Percentiles rank a stretch among this genome's conserved stretches.
Evolutionary conservation across 805 yeast genomes (phyloP).

Genomic region (Candida maesae): DNA sequence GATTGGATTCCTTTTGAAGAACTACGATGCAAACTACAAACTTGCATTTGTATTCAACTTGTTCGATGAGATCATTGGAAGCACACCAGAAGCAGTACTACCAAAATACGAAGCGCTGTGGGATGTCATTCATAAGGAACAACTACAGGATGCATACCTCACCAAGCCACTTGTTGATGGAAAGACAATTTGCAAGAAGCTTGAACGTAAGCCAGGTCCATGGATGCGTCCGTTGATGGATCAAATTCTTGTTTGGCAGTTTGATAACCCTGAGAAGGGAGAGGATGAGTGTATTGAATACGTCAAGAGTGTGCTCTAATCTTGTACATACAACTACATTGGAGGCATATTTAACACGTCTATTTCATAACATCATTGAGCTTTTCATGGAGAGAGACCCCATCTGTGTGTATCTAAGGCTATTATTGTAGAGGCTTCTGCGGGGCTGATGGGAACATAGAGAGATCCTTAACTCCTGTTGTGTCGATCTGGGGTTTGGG

Average conservation of each 20-base stretch:
- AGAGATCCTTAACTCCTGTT: slow-evolving; percentile 17
- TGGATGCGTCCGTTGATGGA: slow-evolving; percentile 68
- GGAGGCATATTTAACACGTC: too few relatives aligned
- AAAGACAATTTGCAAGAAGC: slow-evolving; percentile 49
- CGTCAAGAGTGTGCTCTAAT: slow-evolving; percentile 24
- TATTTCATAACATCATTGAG: too few relatives aligned
- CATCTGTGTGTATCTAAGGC: too few relatives aligned
- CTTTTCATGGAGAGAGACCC: too few relatives aligned
- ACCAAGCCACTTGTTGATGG: slow-evolving; percentile 75
- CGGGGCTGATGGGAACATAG: slow-evolving; percentile 35
- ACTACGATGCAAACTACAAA: slow-evolving; percentile 50
- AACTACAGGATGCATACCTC: slow-evolving; percentile 33
- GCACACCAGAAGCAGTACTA: not conserved
- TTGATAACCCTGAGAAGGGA: slow-evolving; percentile 60
- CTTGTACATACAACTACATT: too few relatives aligned
- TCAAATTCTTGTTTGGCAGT: slow-evolving; percentile 65
- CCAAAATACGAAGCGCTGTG: slow-evolving; percentile 18
- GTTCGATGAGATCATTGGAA: slow-evolving; percentile 12
- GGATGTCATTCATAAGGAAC: slow-evolving; percentile 13
- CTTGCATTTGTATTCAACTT: slow-evolving; percentile 34
- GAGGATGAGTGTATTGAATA: slow-evolving; percentile 52
- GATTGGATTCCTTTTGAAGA: slow-evolving; percentile 56
- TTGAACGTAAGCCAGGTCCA: slow-evolving; percentile 73
- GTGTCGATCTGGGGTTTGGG: slow-evolving; percentile 24
- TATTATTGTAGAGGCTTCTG: slow-evolving; percentile 1